Evolutionary conservation across 257 asterid species (phyloP).

Genomic region (Linaria vulgaris): DNA sequence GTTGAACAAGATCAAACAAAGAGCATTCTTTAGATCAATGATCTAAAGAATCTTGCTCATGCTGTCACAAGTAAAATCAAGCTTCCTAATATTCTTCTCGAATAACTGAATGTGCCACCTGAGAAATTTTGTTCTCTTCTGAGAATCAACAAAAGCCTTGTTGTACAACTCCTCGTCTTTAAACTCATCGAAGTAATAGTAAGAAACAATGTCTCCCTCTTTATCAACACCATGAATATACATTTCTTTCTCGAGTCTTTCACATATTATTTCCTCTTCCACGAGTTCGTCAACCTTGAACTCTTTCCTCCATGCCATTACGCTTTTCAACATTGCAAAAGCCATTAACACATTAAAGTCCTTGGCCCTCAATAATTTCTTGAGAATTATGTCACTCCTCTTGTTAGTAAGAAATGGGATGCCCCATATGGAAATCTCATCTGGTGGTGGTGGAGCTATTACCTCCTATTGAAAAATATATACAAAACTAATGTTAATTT

Average conservation of each 20-base stretch:
- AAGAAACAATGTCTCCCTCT: slow-evolving; percentile 67
- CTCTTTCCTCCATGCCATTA: slow-evolving; percentile 63
- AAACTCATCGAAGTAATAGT: slow-evolving; percentile 70
- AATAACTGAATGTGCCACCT: slow-evolving; percentile 61
- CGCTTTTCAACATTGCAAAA: slow-evolving; percentile 58
- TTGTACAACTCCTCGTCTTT: slow-evolving; percentile 68
- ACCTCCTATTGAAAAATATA: neutral
- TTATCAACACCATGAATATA: slow-evolving; percentile 58
- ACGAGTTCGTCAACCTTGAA: slow-evolving; percentile 52
- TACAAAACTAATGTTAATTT: too few relatives aligned
- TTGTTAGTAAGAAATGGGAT: slow-evolving; percentile 56
- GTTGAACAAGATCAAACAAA: slow-evolving; percentile 58
- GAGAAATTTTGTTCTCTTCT: slow-evolving; percentile 58
- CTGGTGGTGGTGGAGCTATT: slow-evolving; percentile 37
- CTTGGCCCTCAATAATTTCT: slow-evolving; percentile 68
- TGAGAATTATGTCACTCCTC: slow-evolving; percentile 57
- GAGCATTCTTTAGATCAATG: slow-evolving; percentile 67
- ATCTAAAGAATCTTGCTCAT: slow-evolving; percentile 60
- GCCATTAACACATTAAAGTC: slow-evolving; percentile 73
- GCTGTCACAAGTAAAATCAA: slow-evolving; percentile 64
- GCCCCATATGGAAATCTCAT: slow-evolving; percentile 71
- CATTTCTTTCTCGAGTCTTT: slow-evolving; percentile 54
- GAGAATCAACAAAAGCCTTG: slow-evolving; percentile 59
- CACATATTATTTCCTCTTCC: slow-evolving; percentile 38
- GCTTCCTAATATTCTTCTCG: slow-evolving; percentile 66